Base-by-base conservation (phyloP, 2,329 filamentous ascomycete species). In the Didymella arachidicola region DNA sequence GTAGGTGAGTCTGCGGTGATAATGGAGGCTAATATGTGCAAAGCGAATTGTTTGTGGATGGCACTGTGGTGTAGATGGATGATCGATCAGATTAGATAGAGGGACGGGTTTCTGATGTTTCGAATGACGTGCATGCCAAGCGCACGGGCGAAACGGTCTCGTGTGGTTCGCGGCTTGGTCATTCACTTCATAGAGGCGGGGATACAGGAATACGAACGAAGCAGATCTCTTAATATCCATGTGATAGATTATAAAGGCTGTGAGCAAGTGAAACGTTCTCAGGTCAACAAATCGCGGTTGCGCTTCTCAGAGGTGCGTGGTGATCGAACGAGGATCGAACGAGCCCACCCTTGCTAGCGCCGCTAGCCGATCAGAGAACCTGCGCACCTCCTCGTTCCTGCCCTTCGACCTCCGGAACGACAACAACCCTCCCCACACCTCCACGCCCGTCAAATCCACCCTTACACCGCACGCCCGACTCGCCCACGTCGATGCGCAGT, bases 81-180 rank as follows among this genome's bases (percentile, higher is more conserved):
- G 41, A 8, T 41, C 30, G 56, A 69, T 69, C 62, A 65, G 61
- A 68, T 68, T 63, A 67, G 67, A 67, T 68, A 14, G 50, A 48
- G 36, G 45, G 38, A 34, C 42, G 59, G 53, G 60, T 60, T 51
- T 59, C 43, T 25, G 41, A 51, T 55, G 50, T 57, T 27, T 48
- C 50, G 46, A 22, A 66, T 70, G 68, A 66, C 63, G 65, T 70
- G 65, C 63, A 68, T 69, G 56, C 44, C 49, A 49, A 59, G 50
- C 11, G 26, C 25, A 45, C 16, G 16, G 32, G 18, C 19, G 38
- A 36, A 43, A 29, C 29, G 27, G 32, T 36, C 29, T 30, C 14
- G n/a, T 18, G 29, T 43, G 8, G 26, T 8, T 36, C 29, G 26
- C 19, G 11, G 29, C 38, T 18, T 19, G 22, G 27, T 25, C 8